Base-by-base conservation (phyloP, 2,329 filamentous ascomycete species). In the Cercospora sp. region DNA sequence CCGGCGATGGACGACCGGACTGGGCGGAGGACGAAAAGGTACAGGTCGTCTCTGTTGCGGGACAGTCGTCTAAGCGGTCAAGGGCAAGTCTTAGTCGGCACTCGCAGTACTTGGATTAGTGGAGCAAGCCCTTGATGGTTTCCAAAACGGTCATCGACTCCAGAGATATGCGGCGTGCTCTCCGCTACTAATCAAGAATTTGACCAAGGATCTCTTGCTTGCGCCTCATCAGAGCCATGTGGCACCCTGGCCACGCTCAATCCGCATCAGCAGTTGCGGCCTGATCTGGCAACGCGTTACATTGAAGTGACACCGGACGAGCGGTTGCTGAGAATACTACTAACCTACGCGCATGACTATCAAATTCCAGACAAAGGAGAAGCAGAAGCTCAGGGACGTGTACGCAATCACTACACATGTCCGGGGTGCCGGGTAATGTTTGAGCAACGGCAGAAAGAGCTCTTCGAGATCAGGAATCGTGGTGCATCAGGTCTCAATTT, bases 11-110 rank as follows among this genome's bases (percentile, higher is more conserved):
- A 3, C 31, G 65, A 9, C 70, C 70, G 10, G 26, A 45, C 5
- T 72, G 70, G 70, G 70, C 70, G 5, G 67, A 68, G 7, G 70
- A 69, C 5, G 70, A 71, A 64, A 69, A 63, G 42, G 53, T 59
- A 36, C 31, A 42, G 23, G 13, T 64, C 2, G 51, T 64, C 23
- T 58, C 62, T 18, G 16, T 20, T n/a, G 31, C 31, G 5, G 31
- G n/a, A 36, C 62, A 53, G 23, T 64, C 53, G 8, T 28, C 31
- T 26, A 64, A 57, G 51, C 62, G 62, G 6, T 18, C 62, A 18
- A 64, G 62, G 3, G 51, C 62, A 2, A 58, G 48, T 45, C 51
- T 57, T 16, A 57, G 62, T 33, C 53, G 26, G 23, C 39, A 64
- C 16, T 16, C 18, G 33, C 51, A 42, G 12, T 64, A 59, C 7